phyloP scores from a whole-genome alignment of 2,329 filamentous ascomycete species.

The Trichoderma aggressivum region DNA sequence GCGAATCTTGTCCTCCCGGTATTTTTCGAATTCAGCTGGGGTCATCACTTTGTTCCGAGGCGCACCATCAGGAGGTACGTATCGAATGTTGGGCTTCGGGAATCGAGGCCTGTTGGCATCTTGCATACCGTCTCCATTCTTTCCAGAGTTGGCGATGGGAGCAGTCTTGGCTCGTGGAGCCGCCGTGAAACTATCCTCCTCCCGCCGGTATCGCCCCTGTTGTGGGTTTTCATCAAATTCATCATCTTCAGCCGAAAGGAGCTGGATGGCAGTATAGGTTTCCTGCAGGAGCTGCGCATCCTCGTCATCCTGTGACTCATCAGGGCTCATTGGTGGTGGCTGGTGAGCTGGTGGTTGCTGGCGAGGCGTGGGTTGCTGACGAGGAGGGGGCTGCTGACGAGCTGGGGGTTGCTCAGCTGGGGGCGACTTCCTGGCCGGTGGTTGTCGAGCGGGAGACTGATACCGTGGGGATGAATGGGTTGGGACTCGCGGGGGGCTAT shows the following conservation, averaged over 20 bases:
- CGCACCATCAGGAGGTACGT: conserved; percentile 31
- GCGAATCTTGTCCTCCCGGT: conserved; percentile 70
- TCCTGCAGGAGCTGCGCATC: conserved; percentile 53
- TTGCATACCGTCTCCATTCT: conserved; percentile 51
- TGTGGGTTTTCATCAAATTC: conserved; percentile 22
- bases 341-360: neutral
- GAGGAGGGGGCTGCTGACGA: neutral
- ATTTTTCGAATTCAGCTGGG: conserved; percentile 79
- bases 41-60: conserved; percentile 80
- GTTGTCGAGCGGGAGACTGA: conserved; percentile 5
- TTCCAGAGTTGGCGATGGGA: conserved; percentile 27
- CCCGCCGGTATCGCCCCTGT: conserved; percentile 35
- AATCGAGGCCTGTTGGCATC: conserved; percentile 44
- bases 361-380: conserved; percentile 24
- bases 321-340: conserved; percentile 34
- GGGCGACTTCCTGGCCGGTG: neutral
- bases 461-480: conserved; percentile 33
- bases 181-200: conserved; percentile 40
- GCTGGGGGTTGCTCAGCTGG: neutral
- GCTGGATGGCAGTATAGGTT: conserved; percentile 48
- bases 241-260: conserved; percentile 34
- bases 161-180: conserved; percentile 29
- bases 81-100: conserved; percentile 37
- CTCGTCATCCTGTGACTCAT: conserved; percentile 48
- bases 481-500: conserved; percentile 40